A percentile compares a stretch with the other conserved stretches of the same genome.
Evolutionary conservation across 169 alveolate genomes (phyloP).

Genomic region (Eimeria falciformis): DNA sequence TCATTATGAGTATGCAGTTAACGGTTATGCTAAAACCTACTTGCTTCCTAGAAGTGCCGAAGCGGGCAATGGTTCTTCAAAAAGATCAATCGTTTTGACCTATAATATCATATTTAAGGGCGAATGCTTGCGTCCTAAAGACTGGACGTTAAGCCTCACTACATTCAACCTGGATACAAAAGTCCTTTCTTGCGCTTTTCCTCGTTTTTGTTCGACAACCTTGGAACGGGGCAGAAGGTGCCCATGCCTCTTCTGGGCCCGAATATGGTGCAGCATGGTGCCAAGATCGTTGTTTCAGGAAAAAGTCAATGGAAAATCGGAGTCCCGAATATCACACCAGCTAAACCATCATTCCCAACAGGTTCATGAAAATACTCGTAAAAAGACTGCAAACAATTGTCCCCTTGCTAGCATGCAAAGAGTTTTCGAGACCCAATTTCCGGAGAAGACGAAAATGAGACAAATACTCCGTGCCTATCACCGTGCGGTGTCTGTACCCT

Average conservation of each 20-base stretch:
- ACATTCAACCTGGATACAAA: conserved; percentile 53
- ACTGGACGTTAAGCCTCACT: conserved; percentile 9
- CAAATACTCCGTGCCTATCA: background rate
- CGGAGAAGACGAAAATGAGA: conserved; percentile 29
- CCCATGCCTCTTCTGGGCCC: conserved; percentile 52
- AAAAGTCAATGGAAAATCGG: conserved; percentile 34
- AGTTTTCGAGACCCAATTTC: conserved; percentile 15
- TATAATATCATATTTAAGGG: background rate
- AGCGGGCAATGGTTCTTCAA: conserved; percentile 47
- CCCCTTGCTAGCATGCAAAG: background rate
- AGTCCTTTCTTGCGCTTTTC: conserved; percentile 61
- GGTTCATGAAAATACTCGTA: background rate
- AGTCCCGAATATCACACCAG: background rate
- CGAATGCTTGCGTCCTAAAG: too few relatives aligned
- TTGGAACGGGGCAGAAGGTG: conserved; percentile 55
- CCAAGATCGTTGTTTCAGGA: background rate
- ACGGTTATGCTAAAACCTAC: background rate
- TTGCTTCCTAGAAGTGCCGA: conserved; percentile 53
- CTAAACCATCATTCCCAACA: background rate
- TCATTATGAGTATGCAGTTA: too few relatives aligned
- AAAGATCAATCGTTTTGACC: conserved; percentile 72
- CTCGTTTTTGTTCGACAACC: conserved; percentile 57
- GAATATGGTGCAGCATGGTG: conserved; percentile 33
- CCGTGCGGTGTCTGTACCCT: conserved; percentile 31
- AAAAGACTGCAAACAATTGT: background rate